phyloP scores from a whole-genome alignment of 139 green algal species.

The Gonium pectorale region DNA sequence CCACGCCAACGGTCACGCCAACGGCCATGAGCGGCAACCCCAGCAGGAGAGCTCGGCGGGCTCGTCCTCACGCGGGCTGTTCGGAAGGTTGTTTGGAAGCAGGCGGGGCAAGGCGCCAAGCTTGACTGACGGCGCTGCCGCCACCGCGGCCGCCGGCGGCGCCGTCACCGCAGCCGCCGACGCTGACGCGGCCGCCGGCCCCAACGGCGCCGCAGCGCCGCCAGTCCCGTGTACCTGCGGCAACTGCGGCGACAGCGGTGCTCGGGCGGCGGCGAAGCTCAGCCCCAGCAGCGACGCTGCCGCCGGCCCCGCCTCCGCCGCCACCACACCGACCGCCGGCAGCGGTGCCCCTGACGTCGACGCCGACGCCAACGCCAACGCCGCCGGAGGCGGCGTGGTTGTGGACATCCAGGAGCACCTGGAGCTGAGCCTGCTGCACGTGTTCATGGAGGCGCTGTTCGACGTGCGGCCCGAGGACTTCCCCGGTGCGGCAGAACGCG shows the following conservation, averaged over 20 bases:
- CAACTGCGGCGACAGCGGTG: not conserved
- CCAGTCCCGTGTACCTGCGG: not conserved
- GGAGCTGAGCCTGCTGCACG: constrained; percentile 67
- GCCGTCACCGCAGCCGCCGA: not conserved
- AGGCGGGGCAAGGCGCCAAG: not conserved
- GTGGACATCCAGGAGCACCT: constrained; percentile 50
- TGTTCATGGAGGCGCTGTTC: constrained; percentile 71
- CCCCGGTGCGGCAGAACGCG: no score
- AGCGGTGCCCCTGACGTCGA: not conserved
- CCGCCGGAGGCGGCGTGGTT: not conserved
- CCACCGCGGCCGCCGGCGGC: not conserved
- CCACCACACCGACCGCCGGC: not conserved
- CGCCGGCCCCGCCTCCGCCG: not conserved
- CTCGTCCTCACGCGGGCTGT: no score
- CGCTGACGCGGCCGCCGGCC: no score
- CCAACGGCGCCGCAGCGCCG: not conserved
- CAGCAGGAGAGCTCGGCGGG: no score
- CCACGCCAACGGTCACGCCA: no score
- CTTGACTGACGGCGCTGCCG: not conserved
- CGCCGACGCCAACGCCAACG: not conserved
- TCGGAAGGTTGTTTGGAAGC: no score
- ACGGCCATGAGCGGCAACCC: not conserved
- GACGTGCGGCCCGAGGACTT: constrained; percentile 45
- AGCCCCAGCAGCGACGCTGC: not conserved
- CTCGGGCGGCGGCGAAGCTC: no score